phyloP scores from a whole-genome alignment of 2,329 filamentous ascomycete species.

The Fusarium lyarnte region DNA sequence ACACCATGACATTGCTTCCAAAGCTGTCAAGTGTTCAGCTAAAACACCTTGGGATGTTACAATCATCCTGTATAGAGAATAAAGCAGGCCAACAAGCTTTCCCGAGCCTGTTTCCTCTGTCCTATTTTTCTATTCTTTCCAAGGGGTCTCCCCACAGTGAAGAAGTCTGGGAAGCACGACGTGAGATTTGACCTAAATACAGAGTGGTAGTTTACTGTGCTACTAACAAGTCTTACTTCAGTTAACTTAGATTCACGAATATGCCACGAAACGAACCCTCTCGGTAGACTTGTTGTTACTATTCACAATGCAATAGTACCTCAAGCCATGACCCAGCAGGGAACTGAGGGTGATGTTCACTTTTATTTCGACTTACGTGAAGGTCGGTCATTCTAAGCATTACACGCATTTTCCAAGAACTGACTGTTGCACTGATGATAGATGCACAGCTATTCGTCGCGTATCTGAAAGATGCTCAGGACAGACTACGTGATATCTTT shows the following conservation, averaged over 20 bases:
- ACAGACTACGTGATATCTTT: accelerated
- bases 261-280: background rate
- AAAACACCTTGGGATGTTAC: accelerated
- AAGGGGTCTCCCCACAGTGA: too few relatives aligned
- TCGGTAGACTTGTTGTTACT: background rate
- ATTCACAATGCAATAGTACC: accelerated
- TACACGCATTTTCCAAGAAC: too few relatives aligned
- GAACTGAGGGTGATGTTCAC: accelerated
- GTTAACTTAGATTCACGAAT: accelerated
- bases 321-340: accelerated
- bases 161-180: too few relatives aligned
- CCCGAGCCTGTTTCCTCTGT: accelerated
- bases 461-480: accelerated
- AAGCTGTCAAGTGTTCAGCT: accelerated
- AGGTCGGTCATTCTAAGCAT: background rate
- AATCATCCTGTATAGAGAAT: accelerated
- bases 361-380: background rate
- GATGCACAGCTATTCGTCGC: accelerated
- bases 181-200: too few relatives aligned
- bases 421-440: accelerated
- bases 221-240: accelerated
- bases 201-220: accelerated
- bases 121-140: accelerated
- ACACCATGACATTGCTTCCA: accelerated
- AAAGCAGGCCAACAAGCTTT: accelerated